Base-by-base conservation (phyloP, 176 grass and related monocot genomes). In the Triticum turgidum region DNA sequence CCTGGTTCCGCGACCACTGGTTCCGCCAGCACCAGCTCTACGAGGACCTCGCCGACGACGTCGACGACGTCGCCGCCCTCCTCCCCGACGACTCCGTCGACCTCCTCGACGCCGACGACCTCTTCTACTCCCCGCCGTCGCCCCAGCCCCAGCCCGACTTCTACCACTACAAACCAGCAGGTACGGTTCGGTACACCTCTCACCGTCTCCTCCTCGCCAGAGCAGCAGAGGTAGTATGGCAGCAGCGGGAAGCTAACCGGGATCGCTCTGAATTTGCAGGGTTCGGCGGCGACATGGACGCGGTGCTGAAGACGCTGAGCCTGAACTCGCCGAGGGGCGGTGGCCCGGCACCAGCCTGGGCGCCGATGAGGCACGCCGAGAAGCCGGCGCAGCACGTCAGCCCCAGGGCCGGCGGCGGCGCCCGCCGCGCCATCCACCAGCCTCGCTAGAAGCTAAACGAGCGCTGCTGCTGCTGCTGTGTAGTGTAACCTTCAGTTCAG, bases 1-100 rank as follows among this genome's bases (percentile, higher is more conserved):
- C 94, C 0, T 99, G 97, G 97, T 99, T 92, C 87, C 89, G 97
- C 6, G 97, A 99, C 74, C 92, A 99, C 87, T 99, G 97, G 94
- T 87, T 94, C 83, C 85, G 35, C 39, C 85, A 96, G 87, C 90
- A 93, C 89, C 90, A 94, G 85, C 87, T 90, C n/a, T 81, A 87
- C 87, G 97, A 99, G 76, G 69, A 81, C 13, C 69, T 94, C 79
- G 93, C 86, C 9, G 69, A 65, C 9, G 85, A 13, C 0, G 84
- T 67, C 4, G 84, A 82, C 34, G 93, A 98, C 81, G 58, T 93
- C 72, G 81, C 79, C 4, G 90, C 86, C 29, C 87, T 96, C 1
- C 86, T 96, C 29, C 94, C 94, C 7, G 96, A 95, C 33, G 96
- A 98, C 56, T 92, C 91, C 4, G 70, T 95, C 81, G 97, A 99